Conservation (phyloP, 148 eudicot species). For the Cornus controversa region DNA sequence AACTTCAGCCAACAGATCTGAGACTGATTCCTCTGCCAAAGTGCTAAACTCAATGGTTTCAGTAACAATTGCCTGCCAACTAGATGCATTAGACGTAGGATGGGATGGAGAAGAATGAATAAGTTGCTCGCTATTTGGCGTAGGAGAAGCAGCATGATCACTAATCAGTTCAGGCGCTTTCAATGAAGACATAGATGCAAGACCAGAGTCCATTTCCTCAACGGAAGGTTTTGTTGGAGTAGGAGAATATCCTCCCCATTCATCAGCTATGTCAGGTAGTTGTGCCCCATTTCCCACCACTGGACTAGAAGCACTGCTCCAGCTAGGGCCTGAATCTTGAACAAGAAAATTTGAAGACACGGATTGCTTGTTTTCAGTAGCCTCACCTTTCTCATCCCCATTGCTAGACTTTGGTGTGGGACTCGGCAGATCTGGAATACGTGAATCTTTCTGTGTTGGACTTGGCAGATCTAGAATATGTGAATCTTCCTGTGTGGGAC, state of each 20-base stretch:
- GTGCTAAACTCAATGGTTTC: constrained; percentile 80
- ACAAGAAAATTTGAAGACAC: constrained; percentile 27
- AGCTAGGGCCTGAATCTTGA: constrained; percentile 52
- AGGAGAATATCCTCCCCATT: constrained; percentile 60
- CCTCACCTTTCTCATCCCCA: constrained; percentile 28
- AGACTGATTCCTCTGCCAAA: constrained; percentile 88
- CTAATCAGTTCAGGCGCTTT: constrained; percentile 26
- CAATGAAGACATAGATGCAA: constrained; percentile 40
- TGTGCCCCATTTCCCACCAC: constrained; percentile 39
- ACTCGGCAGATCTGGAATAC: constrained; percentile 16
- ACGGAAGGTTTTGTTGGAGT: constrained; percentile 39
- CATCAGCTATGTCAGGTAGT: constrained; percentile 41
- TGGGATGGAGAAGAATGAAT: constrained; percentile 34
- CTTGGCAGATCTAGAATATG: constrained; percentile 36
- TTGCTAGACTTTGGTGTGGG: constrained; percentile 34
- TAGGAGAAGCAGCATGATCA: constrained; percentile 28
- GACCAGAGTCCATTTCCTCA: constrained; percentile 45
- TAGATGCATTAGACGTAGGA: constrained; percentile 37
- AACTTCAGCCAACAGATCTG: constrained; percentile 90
- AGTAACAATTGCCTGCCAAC: constrained; percentile 46
- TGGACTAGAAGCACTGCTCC: constrained; percentile 64
- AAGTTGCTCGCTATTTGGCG: constrained; percentile 33
- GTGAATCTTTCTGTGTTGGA: constrained; percentile 26
- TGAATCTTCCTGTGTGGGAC: constrained; percentile 18
- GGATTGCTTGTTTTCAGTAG: constrained; percentile 31